Evolutionary conservation across 805 yeast species (phyloP).

Genomic region (Yamadazyma endophytica): DNA sequence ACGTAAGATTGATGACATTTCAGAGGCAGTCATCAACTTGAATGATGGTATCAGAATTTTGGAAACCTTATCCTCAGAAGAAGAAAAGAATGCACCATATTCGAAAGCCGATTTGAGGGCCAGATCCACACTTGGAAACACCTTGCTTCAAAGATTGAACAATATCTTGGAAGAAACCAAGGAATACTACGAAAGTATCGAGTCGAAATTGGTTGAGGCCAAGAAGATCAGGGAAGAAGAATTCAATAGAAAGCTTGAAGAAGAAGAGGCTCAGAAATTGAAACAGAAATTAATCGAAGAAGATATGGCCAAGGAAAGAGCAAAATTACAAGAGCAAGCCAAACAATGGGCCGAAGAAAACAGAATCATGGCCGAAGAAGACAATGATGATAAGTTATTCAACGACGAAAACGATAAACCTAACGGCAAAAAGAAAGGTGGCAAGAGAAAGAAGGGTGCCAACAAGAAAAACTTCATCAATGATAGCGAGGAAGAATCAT

Average conservation of each 20-base stretch:
- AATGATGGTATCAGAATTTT: slow-evolving; percentile 58
- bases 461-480: slow-evolving; percentile 29
- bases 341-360: slow-evolving; percentile 45
- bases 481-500: slow-evolving; percentile 30
- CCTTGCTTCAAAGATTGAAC: slow-evolving; percentile 68
- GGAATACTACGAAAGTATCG: slow-evolving; percentile 55
- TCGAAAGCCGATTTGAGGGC: slow-evolving; percentile 76
- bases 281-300: slow-evolving; percentile 45
- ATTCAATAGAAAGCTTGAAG: slow-evolving; percentile 29
- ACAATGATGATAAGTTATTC: slow-evolving; percentile 29
- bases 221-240: slow-evolving; percentile 60
- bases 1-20: slow-evolving; percentile 61
- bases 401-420: slow-evolving; percentile 31
- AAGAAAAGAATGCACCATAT: slow-evolving; percentile 64
- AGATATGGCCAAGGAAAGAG: slow-evolving; percentile 42
- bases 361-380: slow-evolving; percentile 30
- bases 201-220: slow-evolving; percentile 69
- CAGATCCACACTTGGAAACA: slow-evolving; percentile 83
- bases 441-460: slow-evolving; percentile 16
- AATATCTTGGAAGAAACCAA: slow-evolving; percentile 69
- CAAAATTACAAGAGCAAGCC: slow-evolving; percentile 48
- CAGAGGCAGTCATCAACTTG: slow-evolving; percentile 51
- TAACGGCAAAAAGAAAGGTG: slow-evolving; percentile 21
- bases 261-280: slow-evolving; percentile 38
- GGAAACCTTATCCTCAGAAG: slow-evolving; percentile 51